Conservation (phyloP, 2,329 filamentous ascomycete species). For the Hypoxylon sp. region DNA sequence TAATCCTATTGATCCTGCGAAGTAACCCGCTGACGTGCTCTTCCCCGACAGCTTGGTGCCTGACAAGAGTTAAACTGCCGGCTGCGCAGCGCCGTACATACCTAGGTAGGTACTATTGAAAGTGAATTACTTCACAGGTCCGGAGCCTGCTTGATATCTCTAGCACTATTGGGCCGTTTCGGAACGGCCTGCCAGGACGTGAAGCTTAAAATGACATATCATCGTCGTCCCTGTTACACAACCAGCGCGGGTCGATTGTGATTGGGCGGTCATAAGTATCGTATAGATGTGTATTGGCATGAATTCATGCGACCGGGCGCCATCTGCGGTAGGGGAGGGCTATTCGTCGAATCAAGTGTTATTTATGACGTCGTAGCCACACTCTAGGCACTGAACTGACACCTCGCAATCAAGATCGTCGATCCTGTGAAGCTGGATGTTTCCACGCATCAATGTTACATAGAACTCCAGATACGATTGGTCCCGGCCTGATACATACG, state of each 20-base stretch:
- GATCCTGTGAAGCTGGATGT: conserved; percentile 21
- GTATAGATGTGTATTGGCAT: conserved; percentile 8
- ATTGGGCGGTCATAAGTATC: conserved; percentile 17
- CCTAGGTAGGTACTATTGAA: no score
- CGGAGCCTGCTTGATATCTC: conserved; percentile 1
- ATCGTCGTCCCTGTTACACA: conserved; percentile 5
- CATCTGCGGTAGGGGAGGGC: conserved; percentile 30
- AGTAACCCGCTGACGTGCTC: conserved; percentile 37
- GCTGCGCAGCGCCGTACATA: conserved; percentile 15
- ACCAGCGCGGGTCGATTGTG: background rate
- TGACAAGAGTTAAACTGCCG: conserved; percentile 33
- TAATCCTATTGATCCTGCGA: conserved; percentile 44
- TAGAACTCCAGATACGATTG: background rate
- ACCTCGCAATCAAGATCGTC: conserved; percentile 26
- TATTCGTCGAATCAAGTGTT: conserved; percentile 18
- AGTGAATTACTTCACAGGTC: conserved; percentile 19
- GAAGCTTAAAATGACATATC: conserved; percentile 20
- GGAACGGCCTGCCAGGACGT: background rate
- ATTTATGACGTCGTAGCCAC: conserved; percentile 35
- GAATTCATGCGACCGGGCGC: conserved; percentile 22
- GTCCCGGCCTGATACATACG: no score
- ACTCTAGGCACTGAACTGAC: conserved; percentile 27
- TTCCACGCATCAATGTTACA: conserved; percentile 16
- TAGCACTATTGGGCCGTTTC: conserved; percentile 13
- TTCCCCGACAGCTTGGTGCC: conserved; percentile 33